Percentiles rank a stretch among this genome's conserved stretches.
phyloP scores from a whole-genome alignment of 2,329 filamentous ascomycete species.

The Fusarium duplospermum region DNA sequence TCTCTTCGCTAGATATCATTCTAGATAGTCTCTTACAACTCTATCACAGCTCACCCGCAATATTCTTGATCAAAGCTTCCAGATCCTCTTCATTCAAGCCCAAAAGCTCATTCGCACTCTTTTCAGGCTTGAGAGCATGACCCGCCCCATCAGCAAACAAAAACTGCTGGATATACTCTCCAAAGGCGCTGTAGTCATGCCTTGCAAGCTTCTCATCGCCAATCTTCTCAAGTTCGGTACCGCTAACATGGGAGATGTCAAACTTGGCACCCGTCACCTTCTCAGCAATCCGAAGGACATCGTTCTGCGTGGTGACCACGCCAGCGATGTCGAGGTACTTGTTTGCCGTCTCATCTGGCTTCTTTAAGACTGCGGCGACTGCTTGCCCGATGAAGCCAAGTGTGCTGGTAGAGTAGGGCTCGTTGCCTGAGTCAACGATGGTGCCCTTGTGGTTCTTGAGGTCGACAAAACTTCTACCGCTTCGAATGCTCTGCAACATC shows the following conservation, averaged over 20 bases:
- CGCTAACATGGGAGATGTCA: background rate
- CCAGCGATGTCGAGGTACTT: background rate
- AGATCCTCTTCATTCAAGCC: background rate
- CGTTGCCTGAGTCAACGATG: background rate
- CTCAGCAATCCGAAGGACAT: background rate
- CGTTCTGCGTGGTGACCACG: background rate
- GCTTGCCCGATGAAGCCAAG: background rate
- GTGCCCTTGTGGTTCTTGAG: background rate
- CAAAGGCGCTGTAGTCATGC: background rate
- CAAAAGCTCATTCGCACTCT: background rate
- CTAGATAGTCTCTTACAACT: background rate
- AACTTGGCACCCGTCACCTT: background rate
- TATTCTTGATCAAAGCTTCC: background rate
- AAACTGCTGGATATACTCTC: background rate
- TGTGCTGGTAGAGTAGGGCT: background rate
- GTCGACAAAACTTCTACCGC: background rate
- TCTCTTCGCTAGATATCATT: background rate
- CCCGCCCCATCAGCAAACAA: background rate
- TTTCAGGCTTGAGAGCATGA: background rate
- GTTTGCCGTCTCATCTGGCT: background rate
- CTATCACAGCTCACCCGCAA: background rate
- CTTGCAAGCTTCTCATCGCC: background rate
- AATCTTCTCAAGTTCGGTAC: background rate
- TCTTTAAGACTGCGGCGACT: background rate
- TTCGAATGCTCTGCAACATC: background rate